A percentile compares a stretch with the other conserved stretches of the same genome.
These are phyloP conservation scores for Trichoderma sp. DNA, from an alignment of 2,329 filamentous ascomycete species.

Conservation along the genomic window DNA sequence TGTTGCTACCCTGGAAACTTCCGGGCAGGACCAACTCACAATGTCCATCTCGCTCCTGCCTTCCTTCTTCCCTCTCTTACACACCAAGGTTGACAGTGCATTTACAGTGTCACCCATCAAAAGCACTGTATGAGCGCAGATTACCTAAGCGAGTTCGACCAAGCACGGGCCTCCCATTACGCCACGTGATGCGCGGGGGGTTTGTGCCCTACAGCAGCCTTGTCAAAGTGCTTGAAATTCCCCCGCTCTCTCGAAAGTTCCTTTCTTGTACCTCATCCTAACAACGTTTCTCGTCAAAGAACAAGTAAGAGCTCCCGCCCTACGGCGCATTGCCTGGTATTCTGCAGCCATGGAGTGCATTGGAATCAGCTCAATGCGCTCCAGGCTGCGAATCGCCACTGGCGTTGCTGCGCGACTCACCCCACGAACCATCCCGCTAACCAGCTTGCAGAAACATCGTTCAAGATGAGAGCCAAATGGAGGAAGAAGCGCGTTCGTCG, in stretches of 20 bases:
- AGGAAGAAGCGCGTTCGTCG: constrained; percentile 99
- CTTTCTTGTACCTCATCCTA: constrained; percentile 46
- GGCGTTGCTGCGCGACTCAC: neutral
- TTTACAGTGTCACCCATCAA: neutral
- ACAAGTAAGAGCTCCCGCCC: constrained; percentile 41
- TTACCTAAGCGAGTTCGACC: neutral
- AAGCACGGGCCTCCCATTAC: neutral
- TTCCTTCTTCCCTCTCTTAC: neutral
- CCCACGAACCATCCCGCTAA: constrained; percentile 28
- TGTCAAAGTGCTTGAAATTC: constrained; percentile 39
- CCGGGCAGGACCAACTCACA: neutral
- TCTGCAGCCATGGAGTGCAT: constrained; percentile 18
- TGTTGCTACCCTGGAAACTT: constrained; percentile 12
- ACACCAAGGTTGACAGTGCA: constrained; percentile 1
- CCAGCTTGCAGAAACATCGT: constrained; percentile 39
- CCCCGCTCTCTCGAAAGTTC: constrained; percentile 36
- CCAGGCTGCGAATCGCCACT: neutral
- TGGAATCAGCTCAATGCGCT: constrained; percentile 8
- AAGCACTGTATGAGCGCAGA: neutral
- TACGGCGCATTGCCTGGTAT: neutral
- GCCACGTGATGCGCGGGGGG: constrained; percentile 43
- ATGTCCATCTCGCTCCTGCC: constrained; percentile 15
- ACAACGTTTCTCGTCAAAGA: constrained; percentile 51
- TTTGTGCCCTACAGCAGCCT: constrained; percentile 43
- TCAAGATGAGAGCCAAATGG: constrained; percentile 94